Evolutionary conservation across 2,329 filamentous ascomycete genomes (phyloP), one percentile per base, ranked within the genome.

Genomic region (Coniochaeta sp.): DNA sequence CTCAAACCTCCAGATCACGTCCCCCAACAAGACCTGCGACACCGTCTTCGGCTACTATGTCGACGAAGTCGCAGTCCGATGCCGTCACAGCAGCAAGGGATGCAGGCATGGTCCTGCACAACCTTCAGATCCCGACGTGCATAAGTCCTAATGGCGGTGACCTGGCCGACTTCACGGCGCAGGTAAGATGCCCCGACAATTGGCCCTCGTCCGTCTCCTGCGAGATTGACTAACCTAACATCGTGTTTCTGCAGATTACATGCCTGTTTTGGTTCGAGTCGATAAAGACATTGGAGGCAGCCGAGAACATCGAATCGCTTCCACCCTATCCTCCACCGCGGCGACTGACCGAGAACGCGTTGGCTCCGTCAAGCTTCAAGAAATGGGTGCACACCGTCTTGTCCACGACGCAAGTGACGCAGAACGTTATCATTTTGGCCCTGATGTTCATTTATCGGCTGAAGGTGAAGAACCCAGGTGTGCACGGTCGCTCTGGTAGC

Each of bases 241-340:
- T 67, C 56, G 19, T 16, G 3, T 19, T 19, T 52, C 61, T 2
- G 4, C 68, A 96, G 90, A 90, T 98, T 74, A 96, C 93, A 14
- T 97, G 93, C 70, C 81, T 99, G 16, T 97, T 98, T 77, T 98
- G 95, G 93, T 98, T 98, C 71, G 93, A 98, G 74, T 89, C 89
- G 17, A 89, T 90, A 50, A 83, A 89, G n/a, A 89, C 89, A 24
- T 78, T 98, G 17, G 84, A 89, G 66, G 82, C 85, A 60, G 90
- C 93, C 40, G 89, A 93, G 70, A 84, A 86, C 10, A 76, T 84
- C 60, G 72, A 75, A 64, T 68, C 74, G 57, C 68, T 75, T 66
- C 73, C 79, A 42, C 64, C 77, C 38, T 71, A 71, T 10, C 66
- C 70, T 4, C 66, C 71, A 2, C 65, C 84, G 55, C 75, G 81